Base-by-base conservation (phyloP, 108 stramenopile genomes). In the Conticribra weissflogii region DNA sequence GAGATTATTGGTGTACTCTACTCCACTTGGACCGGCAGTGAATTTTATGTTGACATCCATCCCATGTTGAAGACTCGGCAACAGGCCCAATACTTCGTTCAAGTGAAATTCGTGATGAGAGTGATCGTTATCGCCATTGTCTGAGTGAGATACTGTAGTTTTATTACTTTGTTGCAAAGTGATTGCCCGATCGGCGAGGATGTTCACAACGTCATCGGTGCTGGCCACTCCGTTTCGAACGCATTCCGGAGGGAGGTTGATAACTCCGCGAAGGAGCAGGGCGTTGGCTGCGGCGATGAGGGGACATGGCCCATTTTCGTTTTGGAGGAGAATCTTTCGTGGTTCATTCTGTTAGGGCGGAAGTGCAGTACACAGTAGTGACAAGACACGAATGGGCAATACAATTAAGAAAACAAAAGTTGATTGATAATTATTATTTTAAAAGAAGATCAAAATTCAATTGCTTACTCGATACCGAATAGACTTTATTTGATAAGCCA, bases 41-140 rank as follows among this genome's bases (percentile, higher is more conserved):
- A 99, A 99, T 60, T 86, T 85, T 17, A 96, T 94, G 79, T 99
- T 99, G 47, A 99, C 97, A 57, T 99, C 98, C 84, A 99, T 96
- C 12, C 98, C 98, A 63, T 85, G 85, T 44, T 92, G 91, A 3
- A 99, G 81, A 9, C 65, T 65, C 7, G 98, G 98, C 41, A 98
- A 86, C 2, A 96, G 67, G 30, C 78, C 51, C 27, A 98, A 60
- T 15, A 95, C 80, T 68, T 93, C 92, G 48, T 96, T 65, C 47
- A 98, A 70, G 36, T 86, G 88, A 54, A 79, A 57, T 60, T 88
- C 61, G 44, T 81, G 72, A 61, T 87, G 65, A 50, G 25, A 31
- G 71, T 73, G 50, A 33, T 47, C n/a, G n/a, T n/a, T n/a, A n/a
- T n/a, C n/a, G n/a, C n/a, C n/a, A n/a, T n/a, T n/a, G n/a, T n/a